A percentile compares a stretch with the other conserved stretches of the same genome.
Evolutionary conservation across 805 yeast genomes (phyloP).

Genomic region (Barnettozyma wickerhamii): DNA sequence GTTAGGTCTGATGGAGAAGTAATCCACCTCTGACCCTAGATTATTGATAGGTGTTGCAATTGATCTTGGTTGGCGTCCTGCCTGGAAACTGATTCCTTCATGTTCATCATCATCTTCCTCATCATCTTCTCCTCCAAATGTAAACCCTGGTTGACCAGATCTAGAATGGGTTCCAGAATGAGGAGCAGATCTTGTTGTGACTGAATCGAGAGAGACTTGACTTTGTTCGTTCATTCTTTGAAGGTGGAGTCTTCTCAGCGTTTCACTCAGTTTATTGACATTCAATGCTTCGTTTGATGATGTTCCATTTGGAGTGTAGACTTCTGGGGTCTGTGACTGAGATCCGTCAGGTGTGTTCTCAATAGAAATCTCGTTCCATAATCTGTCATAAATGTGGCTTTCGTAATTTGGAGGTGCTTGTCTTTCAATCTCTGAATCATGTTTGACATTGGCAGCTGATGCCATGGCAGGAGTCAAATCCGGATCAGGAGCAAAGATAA

Average conservation of each 20-base stretch:
- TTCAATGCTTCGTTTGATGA: slow-evolving; percentile 23
- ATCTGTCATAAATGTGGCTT: slow-evolving; percentile 72
- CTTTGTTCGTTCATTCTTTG: slow-evolving; percentile 42
- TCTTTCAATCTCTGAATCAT: slow-evolving; percentile 35
- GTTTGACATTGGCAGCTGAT: slow-evolving; percentile 12
- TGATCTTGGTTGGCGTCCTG: slow-evolving; percentile 5
- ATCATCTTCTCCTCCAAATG: slow-evolving; percentile 9
- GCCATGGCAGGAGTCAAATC: slow-evolving; percentile 24
- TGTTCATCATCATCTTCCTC: slow-evolving; percentile 23
- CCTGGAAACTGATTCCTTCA: slow-evolving; percentile 16
- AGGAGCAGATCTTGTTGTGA: slow-evolving; percentile 10
- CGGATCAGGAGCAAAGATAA: slow-evolving; percentile 35
- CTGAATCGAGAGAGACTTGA: slow-evolving; percentile 21
- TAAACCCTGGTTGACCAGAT: slow-evolving; percentile 8
- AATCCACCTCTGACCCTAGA: slow-evolving; percentile 26
- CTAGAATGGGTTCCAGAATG: neutral
- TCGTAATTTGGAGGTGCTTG: slow-evolving; percentile 87
- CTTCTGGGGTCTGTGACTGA: slow-evolving; percentile 28
- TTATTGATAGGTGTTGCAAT: slow-evolving; percentile 25
- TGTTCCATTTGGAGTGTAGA: slow-evolving; percentile 20
- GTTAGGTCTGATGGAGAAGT: slow-evolving; percentile 27
- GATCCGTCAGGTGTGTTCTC: slow-evolving; percentile 31
- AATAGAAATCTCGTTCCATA: slow-evolving; percentile 58
- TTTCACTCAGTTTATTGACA: slow-evolving; percentile 41
- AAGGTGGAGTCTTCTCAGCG: slow-evolving; percentile 45